Base-by-base conservation (phyloP, 192 early-diverging fungal genomes). In the Coemansia sp. region DNA sequence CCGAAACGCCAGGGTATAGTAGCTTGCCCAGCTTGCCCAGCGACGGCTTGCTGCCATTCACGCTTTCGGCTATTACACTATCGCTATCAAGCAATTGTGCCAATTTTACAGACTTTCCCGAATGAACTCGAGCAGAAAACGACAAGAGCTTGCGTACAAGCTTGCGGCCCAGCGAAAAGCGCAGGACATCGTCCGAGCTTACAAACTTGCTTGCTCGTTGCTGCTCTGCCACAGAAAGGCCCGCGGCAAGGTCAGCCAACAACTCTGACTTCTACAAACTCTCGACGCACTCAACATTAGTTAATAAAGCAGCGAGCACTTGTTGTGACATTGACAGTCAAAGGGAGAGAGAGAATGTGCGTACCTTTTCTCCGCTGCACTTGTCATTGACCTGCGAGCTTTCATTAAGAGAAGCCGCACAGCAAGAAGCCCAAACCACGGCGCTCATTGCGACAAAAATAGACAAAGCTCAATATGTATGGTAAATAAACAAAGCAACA, bases 161-260 rank as follows among this genome's bases (percentile, higher is more conserved):
- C 6, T 8, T 5, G 2, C 76, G 47, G 10, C 76, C 76, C 22
- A 58, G 5, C 0, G 64, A 63, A 69, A 79, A 79, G 9, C 76
- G 66, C 64, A 79, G 58, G 14, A 67, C 59, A 20, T 79, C 76
- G 3, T 62, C 59, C 7, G 57, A 20, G 2, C 36, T 35, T 25
- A 57, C 22, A 22, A 51, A 74, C 12, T 67, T 57, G 12, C 4
- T 32, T 15, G 59, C 38, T 43, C 58, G 57, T 11, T 59, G 20
- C 9, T 12, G 17, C 27, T 74, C 72, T 25, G 57, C 1, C 25
- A 37, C 10, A 6, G 47, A 51, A 27, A 51, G 25, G 25, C 25
- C 25, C 10, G 12, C 3, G 47, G 47, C 10, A 51, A 51, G 47
- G 27, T 11, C 27, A 3, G 25, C 27, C 14, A 51, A 9, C 47